These are phyloP conservation scores for Aureobasidium melanogenum DNA, from an alignment of 2,329 filamentous ascomycete genomes.

Conservation along the genomic window DNA sequence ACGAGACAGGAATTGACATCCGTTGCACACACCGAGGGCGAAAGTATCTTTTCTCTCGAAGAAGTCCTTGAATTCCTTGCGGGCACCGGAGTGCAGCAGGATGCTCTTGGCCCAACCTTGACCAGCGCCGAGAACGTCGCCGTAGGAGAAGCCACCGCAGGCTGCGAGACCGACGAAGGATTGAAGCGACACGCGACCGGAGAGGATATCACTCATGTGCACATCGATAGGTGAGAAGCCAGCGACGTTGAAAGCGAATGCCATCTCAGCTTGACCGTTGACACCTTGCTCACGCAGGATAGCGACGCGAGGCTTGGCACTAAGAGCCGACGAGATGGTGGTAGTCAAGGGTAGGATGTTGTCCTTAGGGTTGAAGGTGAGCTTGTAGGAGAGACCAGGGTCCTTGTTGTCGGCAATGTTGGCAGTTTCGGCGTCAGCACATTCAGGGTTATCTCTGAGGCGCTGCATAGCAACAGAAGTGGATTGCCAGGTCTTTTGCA, in stretches of 20 bases:
- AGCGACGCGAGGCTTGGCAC: constrained; percentile 65
- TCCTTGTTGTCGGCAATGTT: constrained; percentile 66
- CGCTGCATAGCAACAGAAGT: constrained; percentile 90
- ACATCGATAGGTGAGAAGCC: constrained; percentile 90
- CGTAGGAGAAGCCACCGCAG: constrained; percentile 96
- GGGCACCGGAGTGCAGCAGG: constrained; percentile 67
- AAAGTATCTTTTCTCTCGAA: constrained; percentile 87
- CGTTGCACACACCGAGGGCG: constrained; percentile 89
- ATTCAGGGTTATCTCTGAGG: constrained; percentile 77
- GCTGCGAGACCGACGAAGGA: constrained; percentile 83
- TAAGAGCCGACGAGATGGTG: constrained; percentile 52
- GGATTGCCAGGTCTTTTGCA: constrained; percentile 81
- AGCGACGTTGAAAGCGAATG: constrained; percentile 84
- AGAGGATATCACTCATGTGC: constrained; percentile 89
- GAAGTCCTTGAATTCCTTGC: constrained; percentile 72
- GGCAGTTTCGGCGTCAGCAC: constrained; percentile 74
- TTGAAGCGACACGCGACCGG: constrained; percentile 67
- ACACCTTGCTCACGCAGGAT: constrained; percentile 93
- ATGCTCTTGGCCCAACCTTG: constrained; percentile 95
- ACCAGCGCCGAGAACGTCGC: constrained; percentile 85
- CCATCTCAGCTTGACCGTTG: constrained; percentile 96
- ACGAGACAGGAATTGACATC: constrained; percentile 87
- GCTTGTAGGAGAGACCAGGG: constrained; percentile 74
- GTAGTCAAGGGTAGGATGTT: constrained; percentile 62
- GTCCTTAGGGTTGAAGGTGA: constrained; percentile 72